phyloP scores from a whole-genome alignment of 768 basidiomycete genomes.

The Leccinellum luteum region DNA sequence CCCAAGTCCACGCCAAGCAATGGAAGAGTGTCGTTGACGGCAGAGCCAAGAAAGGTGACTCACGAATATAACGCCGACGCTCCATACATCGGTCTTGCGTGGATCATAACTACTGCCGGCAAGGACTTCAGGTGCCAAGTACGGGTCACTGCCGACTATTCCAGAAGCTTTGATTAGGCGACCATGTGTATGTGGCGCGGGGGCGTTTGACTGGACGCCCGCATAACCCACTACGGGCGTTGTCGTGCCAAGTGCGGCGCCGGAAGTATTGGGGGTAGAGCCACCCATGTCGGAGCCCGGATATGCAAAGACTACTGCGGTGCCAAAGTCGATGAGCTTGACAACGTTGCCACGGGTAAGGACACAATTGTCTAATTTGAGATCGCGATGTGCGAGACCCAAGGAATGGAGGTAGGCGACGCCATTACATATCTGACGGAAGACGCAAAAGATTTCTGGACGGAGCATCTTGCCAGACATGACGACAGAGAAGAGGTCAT shows the following conservation, averaged over 20 bases:
- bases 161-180: constrained; percentile 68
- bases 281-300: constrained; percentile 74
- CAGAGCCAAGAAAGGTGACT: constrained; percentile 11
- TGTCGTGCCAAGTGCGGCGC: background rate
- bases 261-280: constrained; percentile 25
- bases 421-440: constrained; percentile 97
- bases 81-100: constrained; percentile 98
- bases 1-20: background rate
- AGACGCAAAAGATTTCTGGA: constrained; percentile 98
- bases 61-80: constrained; percentile 96
- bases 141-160: constrained; percentile 95
- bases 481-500: constrained; percentile 97
- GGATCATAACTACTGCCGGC: constrained; percentile 83
- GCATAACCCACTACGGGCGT: constrained; percentile 19
- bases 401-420: constrained; percentile 97
- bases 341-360: constrained; percentile 95
- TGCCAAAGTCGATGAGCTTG: constrained; percentile 99
- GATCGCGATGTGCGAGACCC: constrained; percentile 96
- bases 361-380: constrained; percentile 99
- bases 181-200: constrained; percentile 40
- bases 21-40: background rate
- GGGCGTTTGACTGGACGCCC: constrained; percentile 18
- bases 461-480: constrained; percentile 99
- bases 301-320: constrained; percentile 99
- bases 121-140: constrained; percentile 96